These are phyloP conservation scores for Hemisphaericaspora xylofermentans DNA, from an alignment of 1,139 yeast species.

Conservation along the genomic window DNA sequence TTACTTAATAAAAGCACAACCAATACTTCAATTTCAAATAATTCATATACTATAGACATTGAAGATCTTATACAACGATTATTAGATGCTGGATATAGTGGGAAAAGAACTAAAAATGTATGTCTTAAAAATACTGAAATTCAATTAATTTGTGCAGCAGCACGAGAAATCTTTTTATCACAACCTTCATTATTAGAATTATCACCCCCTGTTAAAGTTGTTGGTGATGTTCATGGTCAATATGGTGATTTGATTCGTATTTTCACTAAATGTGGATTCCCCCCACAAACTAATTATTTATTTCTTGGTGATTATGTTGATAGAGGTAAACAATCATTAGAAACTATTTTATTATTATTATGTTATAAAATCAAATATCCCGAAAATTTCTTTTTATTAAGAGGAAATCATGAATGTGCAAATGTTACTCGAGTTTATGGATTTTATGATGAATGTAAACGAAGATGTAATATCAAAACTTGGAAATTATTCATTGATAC, in stretches of 20 bases:
- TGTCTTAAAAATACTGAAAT: slow-evolving; percentile 89
- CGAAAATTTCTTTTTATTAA: slow-evolving; percentile 88
- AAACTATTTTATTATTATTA: slow-evolving; percentile 86
- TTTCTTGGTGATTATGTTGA: slow-evolving; percentile 97
- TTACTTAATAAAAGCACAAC: slow-evolving; percentile 12
- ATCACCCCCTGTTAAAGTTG: slow-evolving; percentile 93
- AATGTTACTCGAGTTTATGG: slow-evolving; percentile 96
- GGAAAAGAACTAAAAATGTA: slow-evolving; percentile 85
- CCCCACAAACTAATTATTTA: slow-evolving; percentile 96
- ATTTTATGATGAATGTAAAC: slow-evolving; percentile 94
- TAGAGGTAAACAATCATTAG: slow-evolving; percentile 95
- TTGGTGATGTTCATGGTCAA: slow-evolving; percentile 98
- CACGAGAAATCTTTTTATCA: slow-evolving; percentile 95
- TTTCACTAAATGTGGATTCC: slow-evolving; percentile 97
- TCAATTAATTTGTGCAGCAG: slow-evolving; percentile 93
- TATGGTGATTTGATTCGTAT: slow-evolving; percentile 92
- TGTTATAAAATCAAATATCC: slow-evolving; percentile 98
- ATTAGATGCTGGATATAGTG: slow-evolving; percentile 93
- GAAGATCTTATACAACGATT: slow-evolving; percentile 88
- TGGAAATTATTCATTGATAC: slow-evolving; percentile 99
- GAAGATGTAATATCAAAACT: slow-evolving; percentile 93
- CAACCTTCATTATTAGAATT: slow-evolving; percentile 94
- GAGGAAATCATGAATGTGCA: slow-evolving; percentile 98
- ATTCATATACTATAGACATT: slow-evolving; percentile 55
- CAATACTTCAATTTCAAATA: slow-evolving; percentile 13